These are phyloP conservation scores for Nyctanthes arbortristis DNA, from an alignment of 257 asterid species.

Conservation along the genomic window DNA sequence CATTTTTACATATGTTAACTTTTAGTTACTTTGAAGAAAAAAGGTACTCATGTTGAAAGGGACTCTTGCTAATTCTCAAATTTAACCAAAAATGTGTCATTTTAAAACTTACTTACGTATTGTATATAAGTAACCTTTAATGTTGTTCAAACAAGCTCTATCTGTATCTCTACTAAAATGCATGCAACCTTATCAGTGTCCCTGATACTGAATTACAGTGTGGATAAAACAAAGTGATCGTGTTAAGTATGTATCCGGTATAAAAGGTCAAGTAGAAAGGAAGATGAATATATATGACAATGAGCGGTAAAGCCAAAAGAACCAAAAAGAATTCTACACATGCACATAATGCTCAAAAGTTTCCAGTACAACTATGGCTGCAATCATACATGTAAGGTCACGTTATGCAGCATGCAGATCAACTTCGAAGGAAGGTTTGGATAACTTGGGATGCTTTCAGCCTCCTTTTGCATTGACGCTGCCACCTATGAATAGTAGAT, in stretches of 20 bases:
- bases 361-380: conserved; percentile 1
- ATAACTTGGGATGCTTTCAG: conserved; percentile 83
- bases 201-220: neutral
- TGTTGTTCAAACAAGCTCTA: neutral
- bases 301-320: neutral
- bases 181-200: neutral
- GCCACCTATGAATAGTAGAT: conserved; percentile 61
- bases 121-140: neutral
- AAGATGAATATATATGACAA: neutral
- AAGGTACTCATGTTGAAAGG: neutral
- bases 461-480: conserved; percentile 94
- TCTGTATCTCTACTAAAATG: neutral
- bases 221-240: neutral
- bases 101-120: neutral
- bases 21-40: neutral
- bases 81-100: neutral
- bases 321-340: neutral
- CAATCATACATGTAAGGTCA: conserved; percentile 80
- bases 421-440: conserved; percentile 94
- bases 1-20: neutral
- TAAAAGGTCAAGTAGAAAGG: neutral
- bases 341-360: neutral
- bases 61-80: neutral
- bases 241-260: neutral
- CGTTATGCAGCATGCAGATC: conserved; percentile 86